Evolutionary conservation across 768 basidiomycete genomes (phyloP).

Genomic region (Rhodotorula taiwanensis): DNA sequence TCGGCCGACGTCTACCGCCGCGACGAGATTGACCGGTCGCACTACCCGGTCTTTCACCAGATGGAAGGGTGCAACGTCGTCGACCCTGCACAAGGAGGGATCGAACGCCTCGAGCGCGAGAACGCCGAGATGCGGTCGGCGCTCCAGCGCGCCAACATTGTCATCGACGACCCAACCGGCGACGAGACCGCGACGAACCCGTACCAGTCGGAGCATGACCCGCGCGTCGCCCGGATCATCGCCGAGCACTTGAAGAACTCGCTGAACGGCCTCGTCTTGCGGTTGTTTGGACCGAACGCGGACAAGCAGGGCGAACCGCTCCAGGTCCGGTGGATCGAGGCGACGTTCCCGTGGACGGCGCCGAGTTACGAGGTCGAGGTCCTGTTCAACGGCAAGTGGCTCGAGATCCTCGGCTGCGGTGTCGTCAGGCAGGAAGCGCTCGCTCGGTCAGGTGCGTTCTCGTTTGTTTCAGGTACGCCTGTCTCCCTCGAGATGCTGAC

Average conservation of each 20-base stretch:
- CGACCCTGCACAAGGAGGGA: constrained; percentile 46
- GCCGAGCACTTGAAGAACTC: constrained; percentile 81
- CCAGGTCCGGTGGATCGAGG: constrained; percentile 91
- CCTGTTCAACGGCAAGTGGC: constrained; percentile 90
- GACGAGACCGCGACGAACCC: constrained; percentile 65
- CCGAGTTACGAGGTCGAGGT: constrained; percentile 99
- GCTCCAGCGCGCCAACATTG: constrained; percentile 65
- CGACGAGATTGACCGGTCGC: constrained; percentile 94
- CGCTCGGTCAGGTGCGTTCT: constrained; percentile 68
- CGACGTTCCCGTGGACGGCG: constrained; percentile 94
- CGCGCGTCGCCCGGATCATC: constrained; percentile 62
- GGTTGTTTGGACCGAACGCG: constrained; percentile 59
- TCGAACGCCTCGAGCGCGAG: constrained; percentile 60
- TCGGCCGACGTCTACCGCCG: constrained; percentile 95
- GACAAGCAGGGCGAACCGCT: constrained; percentile 60
- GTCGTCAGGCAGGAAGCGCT: constrained; percentile 84
- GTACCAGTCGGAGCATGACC: constrained; percentile 69
- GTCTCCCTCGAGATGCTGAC: not conserved
- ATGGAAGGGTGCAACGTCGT: constrained; percentile 90
- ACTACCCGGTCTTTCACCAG: constrained; percentile 98
- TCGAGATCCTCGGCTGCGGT: constrained; percentile 90
- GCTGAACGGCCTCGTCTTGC: constrained; percentile 74
- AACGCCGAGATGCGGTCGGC: constrained; percentile 57
- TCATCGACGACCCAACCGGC: constrained; percentile 78
- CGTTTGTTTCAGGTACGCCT: not conserved